These are phyloP conservation scores for Alternaria panax DNA, from an alignment of 2,329 filamentous ascomycete genomes.

Conservation along the genomic window DNA sequence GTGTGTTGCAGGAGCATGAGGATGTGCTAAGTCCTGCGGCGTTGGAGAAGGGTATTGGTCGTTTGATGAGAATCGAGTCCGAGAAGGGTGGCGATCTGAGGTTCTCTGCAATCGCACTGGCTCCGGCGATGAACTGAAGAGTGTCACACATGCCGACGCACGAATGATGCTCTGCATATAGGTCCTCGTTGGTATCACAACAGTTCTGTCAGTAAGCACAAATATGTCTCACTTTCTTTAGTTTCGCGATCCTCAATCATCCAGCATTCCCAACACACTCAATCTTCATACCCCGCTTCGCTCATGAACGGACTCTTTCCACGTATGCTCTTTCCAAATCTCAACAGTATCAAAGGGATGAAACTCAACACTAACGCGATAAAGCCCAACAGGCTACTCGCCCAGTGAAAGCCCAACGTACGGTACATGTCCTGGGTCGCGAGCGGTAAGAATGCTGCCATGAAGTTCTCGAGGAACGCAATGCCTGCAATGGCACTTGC, in stretches of 20 bases:
- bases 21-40: conserved; percentile 56
- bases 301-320: conserved; percentile 50
- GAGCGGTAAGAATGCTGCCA: conserved; percentile 58
- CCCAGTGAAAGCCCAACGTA: conserved; percentile 59
- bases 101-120: conserved; percentile 56
- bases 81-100: conserved; percentile 51
- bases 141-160: neutral
- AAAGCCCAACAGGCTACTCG: conserved; percentile 57
- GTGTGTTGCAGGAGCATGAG: conserved; percentile 50
- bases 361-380: conserved; percentile 54
- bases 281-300: conserved; percentile 31
- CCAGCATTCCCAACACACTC: neutral
- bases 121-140: conserved; percentile 11
- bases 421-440: conserved; percentile 58
- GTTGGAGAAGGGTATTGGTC: conserved; percentile 51
- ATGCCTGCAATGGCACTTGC: conserved; percentile 59
- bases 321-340: conserved; percentile 53
- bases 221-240: neutral
- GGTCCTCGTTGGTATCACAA: neutral
- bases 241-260: neutral
- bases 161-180: neutral
- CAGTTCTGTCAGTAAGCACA: neutral
- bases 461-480: conserved; percentile 58
- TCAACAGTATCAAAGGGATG: conserved; percentile 55
- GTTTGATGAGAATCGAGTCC: conserved; percentile 47